These are phyloP conservation scores for Wilhelminamyces savonicus DNA, from an alignment of 805 yeast species.

Conservation along the genomic window DNA sequence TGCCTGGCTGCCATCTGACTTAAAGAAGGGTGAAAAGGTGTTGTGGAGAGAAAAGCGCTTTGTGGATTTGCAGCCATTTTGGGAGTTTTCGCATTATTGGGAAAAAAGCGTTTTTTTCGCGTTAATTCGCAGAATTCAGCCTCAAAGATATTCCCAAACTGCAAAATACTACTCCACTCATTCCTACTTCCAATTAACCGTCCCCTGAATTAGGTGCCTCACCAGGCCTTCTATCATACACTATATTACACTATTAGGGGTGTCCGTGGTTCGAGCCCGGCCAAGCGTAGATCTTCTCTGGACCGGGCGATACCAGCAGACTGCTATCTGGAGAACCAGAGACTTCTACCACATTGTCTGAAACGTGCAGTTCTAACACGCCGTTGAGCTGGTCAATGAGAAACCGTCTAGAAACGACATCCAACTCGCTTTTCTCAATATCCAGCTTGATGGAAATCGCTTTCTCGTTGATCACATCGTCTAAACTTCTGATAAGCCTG, in stretches of 20 bases:
- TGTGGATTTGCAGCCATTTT: conserved; percentile 25
- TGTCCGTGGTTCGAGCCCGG: conserved; percentile 67
- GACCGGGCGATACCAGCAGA: conserved; percentile 24
- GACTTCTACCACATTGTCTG: conserved; percentile 10
- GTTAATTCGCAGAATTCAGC: no score
- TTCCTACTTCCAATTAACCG: no score
- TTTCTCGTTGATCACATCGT: conserved; percentile 26
- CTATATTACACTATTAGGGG: conserved; percentile 23
- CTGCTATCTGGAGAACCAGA: conserved; percentile 14
- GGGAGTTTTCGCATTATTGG: no score
- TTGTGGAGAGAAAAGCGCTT: conserved; percentile 24
- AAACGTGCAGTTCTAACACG: conserved; percentile 7
- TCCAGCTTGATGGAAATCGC: conserved; percentile 13
- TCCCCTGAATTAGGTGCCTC: conserved; percentile 16
- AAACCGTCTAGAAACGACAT: conserved; percentile 10
- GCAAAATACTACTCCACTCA: no score
- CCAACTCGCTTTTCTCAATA: conserved; percentile 5
- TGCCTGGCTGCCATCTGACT: conserved; percentile 8
- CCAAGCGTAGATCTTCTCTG: conserved; percentile 48
- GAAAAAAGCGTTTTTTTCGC: no score
- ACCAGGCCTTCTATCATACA: conserved; percentile 12
- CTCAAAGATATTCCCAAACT: no score
- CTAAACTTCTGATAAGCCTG: conserved; percentile 31
- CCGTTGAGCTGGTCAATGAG: conserved; percentile 6
- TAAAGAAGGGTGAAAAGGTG: conserved; percentile 12